Conservation (phyloP, 2,329 filamentous ascomycete species). For the Pleoardoris graminearum region DNA sequence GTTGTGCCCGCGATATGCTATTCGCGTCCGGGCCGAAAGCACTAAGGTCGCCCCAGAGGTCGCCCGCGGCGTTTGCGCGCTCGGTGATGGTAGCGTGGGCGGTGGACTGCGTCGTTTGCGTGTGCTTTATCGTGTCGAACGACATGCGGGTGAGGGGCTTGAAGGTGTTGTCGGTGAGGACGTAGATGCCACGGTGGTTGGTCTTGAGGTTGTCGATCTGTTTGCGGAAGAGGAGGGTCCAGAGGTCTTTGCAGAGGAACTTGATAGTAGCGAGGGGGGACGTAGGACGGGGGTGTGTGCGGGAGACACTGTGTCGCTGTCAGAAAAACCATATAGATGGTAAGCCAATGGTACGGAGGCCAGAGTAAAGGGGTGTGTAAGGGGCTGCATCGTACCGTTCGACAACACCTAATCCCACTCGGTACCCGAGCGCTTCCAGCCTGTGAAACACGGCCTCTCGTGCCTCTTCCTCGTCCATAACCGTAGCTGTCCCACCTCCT, state of each 20-base stretch:
- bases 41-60: constrained; percentile 2
- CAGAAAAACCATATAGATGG: not conserved
- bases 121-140: constrained; percentile 59
- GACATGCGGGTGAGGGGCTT: constrained; percentile 89
- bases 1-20: constrained; percentile 36
- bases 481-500: constrained; percentile 21
- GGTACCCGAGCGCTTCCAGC: constrained; percentile 82
- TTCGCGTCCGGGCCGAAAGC: constrained; percentile 56
- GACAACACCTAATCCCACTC: constrained; percentile 88
- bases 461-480: constrained; percentile 75
- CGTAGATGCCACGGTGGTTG: constrained; percentile 95
- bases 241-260: constrained; percentile 97
- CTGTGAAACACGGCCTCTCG: constrained; percentile 83
- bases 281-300: constrained; percentile 82
- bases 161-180: constrained; percentile 91
- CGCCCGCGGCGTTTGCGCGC: constrained; percentile 1
- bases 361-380: too few relatives aligned
- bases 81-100: constrained; percentile 36
- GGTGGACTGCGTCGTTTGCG: constrained; percentile 14
- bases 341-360: too few relatives aligned
- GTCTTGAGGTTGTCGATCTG: constrained; percentile 99
- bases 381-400: constrained; percentile 88
- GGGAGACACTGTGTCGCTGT: constrained; percentile 66
- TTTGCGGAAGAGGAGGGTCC: constrained; percentile 92
- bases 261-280: constrained; percentile 96